These are phyloP conservation scores for Penicillium mononematosum DNA, from an alignment of 495 filamentous ascomycete genomes.

Conservation along the genomic window DNA sequence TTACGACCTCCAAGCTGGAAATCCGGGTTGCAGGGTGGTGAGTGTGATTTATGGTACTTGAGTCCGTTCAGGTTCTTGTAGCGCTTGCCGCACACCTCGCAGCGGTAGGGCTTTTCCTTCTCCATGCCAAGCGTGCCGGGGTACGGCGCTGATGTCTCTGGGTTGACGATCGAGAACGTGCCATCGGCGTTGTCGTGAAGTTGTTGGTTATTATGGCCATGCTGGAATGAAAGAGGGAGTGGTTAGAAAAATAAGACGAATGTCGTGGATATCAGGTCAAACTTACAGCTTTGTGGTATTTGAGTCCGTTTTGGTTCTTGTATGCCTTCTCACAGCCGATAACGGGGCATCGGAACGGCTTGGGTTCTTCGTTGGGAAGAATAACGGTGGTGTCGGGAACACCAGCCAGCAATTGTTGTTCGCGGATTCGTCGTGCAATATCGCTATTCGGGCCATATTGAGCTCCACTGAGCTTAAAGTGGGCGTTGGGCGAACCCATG, in stretches of 20 bases:
- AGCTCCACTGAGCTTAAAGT: conserved; percentile 68
- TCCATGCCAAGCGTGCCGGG: conserved; percentile 98
- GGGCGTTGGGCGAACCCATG: conserved; percentile 63
- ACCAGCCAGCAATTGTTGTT: conserved; percentile 71
- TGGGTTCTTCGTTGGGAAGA: conserved; percentile 70
- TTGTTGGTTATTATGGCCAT: conserved; percentile 95
- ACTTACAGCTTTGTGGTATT: conserved; percentile 74
- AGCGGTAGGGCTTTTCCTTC: conserved; percentile 98
- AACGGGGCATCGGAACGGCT: conserved; percentile 95
- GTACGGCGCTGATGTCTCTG: conserved; percentile 88
- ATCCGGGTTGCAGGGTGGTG: conserved; percentile 65
- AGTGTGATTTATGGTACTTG: conserved; percentile 89
- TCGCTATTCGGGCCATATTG: conserved; percentile 75
- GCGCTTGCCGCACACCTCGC: conserved; percentile 92
- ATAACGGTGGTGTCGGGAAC: conserved; percentile 55
- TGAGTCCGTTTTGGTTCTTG: conserved; percentile 98
- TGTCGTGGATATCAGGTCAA: not conserved
- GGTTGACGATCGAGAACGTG: conserved; percentile 97
- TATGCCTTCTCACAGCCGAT: conserved; percentile 99
- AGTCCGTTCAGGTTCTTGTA: conserved; percentile 99
- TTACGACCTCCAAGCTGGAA: conserved; percentile 47
- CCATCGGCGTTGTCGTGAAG: conserved; percentile 94
- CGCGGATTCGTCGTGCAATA: conserved; percentile 63
- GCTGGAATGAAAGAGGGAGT: conserved; percentile 43
- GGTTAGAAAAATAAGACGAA: conserved; percentile 13